phyloP scores from a whole-genome alignment of 2,329 filamentous ascomycete genomes.

The Lasiodiplodia sp. region DNA sequence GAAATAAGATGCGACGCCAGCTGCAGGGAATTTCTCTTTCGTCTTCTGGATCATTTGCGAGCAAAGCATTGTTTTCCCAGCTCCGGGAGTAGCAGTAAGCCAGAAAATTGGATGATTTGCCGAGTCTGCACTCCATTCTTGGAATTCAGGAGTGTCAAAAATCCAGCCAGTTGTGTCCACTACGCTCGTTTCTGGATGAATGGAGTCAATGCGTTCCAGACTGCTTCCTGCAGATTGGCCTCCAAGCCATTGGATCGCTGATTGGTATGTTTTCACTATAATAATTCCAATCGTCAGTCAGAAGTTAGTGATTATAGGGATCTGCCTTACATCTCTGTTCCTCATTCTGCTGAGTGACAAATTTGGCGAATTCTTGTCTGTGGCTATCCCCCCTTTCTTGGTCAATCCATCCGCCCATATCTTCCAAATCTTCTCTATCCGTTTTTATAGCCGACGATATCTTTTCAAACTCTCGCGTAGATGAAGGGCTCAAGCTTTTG shows the following conservation, averaged over 20 bases:
- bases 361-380: conserved; percentile 1
- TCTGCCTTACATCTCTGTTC: neutral
- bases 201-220: neutral
- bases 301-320: neutral
- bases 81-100: conserved; percentile 17
- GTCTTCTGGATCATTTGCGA: conserved; percentile 1
- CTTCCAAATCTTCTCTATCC: neutral
- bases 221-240: too few species aligned
- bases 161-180: conserved; percentile 16
- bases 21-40: neutral
- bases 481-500: neutral
- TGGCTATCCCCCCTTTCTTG: neutral
- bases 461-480: neutral
- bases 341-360: neutral
- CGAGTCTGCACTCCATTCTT: neutral
- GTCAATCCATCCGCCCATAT: conserved; percentile 2
- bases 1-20: conserved; percentile 20
- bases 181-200: neutral
- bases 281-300: neutral
- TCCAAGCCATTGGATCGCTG: neutral
- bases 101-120: conserved; percentile 12
- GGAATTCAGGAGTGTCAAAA: conserved; percentile 3
- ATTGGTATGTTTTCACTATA: neutral
- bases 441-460: neutral
- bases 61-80: conserved; percentile 27